These are phyloP conservation scores for Penstemon barbatus DNA, from an alignment of 257 asterid species.

Conservation along the genomic window DNA sequence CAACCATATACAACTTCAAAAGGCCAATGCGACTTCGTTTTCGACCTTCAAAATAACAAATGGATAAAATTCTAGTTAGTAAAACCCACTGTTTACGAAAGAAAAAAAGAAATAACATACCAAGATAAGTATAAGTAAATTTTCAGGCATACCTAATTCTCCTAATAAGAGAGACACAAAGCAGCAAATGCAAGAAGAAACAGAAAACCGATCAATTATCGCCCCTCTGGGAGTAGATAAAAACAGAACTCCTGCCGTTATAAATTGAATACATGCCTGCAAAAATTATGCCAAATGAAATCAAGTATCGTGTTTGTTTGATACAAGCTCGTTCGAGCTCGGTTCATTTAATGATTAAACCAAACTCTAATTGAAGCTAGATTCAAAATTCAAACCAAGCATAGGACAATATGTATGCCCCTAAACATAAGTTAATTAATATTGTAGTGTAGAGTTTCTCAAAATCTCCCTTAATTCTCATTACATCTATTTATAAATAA, in stretches of 20 bases:
- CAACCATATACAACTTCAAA: conserved; percentile 62
- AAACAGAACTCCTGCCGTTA: conserved; percentile 37
- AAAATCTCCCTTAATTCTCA: too few species aligned
- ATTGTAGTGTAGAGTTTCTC: too few species aligned
- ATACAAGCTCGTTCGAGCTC: too few species aligned
- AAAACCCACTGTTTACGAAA: too few species aligned
- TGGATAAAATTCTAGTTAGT: neutral
- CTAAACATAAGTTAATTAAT: too few species aligned
- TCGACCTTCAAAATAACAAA: conserved; percentile 55
- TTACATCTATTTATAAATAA: too few species aligned
- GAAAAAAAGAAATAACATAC: neutral
- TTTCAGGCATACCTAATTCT: conserved; percentile 55
- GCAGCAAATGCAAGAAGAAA: conserved; percentile 42
- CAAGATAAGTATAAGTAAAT: neutral
- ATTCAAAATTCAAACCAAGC: too few species aligned
- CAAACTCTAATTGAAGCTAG: too few species aligned
- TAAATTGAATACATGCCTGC: conserved; percentile 65
- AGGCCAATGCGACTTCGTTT: conserved; percentile 59
- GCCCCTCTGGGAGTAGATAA: conserved; percentile 27
- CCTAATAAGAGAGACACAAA: conserved; percentile 65
- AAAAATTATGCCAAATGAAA: neutral
- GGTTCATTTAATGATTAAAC: too few species aligned
- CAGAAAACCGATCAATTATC: conserved; percentile 41
- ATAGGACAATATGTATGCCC: too few species aligned
- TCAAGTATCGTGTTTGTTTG: neutral